A percentile compares a stretch with the other conserved stretches of the same genome.
Evolutionary conservation across 257 asterid genomes (phyloP).

Genomic region (Nicotiana obtusifolia): DNA sequence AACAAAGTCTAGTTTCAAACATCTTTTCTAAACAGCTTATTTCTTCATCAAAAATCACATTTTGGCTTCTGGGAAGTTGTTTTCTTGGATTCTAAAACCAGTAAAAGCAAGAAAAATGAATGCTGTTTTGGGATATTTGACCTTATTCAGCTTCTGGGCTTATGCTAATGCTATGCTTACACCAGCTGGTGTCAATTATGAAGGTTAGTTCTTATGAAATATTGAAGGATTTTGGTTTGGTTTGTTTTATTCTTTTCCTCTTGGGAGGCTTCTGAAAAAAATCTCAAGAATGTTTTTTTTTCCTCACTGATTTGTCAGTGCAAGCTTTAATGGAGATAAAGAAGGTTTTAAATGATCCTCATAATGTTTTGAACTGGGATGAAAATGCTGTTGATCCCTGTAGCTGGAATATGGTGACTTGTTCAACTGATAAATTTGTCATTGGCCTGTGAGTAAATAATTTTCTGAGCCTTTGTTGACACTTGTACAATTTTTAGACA

Average conservation of each 20-base stretch:
- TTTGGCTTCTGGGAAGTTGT: not conserved
- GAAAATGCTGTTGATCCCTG: constrained; percentile 86
- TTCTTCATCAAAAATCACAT: not conserved
- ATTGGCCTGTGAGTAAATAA: constrained; percentile 49
- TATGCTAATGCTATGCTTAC: constrained; percentile 58
- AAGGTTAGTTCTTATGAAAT: constrained; percentile 43
- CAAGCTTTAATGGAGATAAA: constrained; percentile 82
- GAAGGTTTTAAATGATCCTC: constrained; percentile 57
- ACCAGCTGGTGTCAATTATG: constrained; percentile 82
- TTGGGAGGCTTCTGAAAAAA: not conserved
- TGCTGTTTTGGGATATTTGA: constrained; percentile 27
- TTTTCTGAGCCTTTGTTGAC: too few relatives aligned
- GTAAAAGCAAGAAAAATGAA: constrained; percentile 29
- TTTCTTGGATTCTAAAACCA: constrained; percentile 11
- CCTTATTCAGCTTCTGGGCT: constrained; percentile 37
- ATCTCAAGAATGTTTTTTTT: not conserved
- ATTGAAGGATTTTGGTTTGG: not conserved
- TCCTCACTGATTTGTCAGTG: constrained; percentile 30
- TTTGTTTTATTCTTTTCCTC: not conserved
- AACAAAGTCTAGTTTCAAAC: not conserved
- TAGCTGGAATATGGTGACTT: constrained; percentile 75
- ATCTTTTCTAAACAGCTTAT: not conserved
- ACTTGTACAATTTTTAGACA: not conserved
- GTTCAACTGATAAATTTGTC: constrained; percentile 55
- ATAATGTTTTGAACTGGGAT: constrained; percentile 74